phyloP scores from a whole-genome alignment of 202 grass and related monocot genomes.

The Carex arenaria region DNA sequence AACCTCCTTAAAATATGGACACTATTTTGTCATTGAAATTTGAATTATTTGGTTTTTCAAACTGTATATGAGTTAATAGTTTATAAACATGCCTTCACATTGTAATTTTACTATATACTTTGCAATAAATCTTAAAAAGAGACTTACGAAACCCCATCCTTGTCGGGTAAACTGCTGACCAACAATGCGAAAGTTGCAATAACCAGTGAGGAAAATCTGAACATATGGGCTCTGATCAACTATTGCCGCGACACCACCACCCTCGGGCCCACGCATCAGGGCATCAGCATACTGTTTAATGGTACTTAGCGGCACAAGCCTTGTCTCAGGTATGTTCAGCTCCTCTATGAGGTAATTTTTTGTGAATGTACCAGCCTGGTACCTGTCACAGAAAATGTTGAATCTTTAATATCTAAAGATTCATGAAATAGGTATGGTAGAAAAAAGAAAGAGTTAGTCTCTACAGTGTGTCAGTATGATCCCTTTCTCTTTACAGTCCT shows the following conservation, averaged over 20 bases:
- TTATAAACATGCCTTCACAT: neutral
- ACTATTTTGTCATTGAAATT: neutral
- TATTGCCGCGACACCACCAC: slow-evolving; percentile 81
- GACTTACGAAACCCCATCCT: slow-evolving; percentile 99
- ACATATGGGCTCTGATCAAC: slow-evolving; percentile 71
- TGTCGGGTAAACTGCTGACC: slow-evolving; percentile 81
- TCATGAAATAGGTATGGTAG: neutral
- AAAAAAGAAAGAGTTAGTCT: neutral
- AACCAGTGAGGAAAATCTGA: slow-evolving; percentile 57
- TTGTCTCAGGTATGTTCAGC: slow-evolving; percentile 52
- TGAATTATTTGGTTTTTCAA: neutral
- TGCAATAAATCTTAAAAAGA: neutral
- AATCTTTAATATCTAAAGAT: neutral
- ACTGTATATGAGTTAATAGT: neutral
- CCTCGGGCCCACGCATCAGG: slow-evolving; percentile 60
- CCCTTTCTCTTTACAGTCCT: neutral
- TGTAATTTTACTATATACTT: neutral
- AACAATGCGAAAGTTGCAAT: slow-evolving; percentile 76
- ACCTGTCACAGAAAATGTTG: slow-evolving; percentile 9
- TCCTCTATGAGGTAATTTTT: slow-evolving; percentile 74
- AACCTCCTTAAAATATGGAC: neutral
- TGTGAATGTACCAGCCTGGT: slow-evolving; percentile 70
- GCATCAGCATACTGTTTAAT: slow-evolving; percentile 63
- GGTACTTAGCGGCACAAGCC: slow-evolving; percentile 59
- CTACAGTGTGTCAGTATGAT: neutral